Base-by-base conservation (phyloP, 495 filamentous ascomycete species). In the Elaphomyces granulatus region DNA sequence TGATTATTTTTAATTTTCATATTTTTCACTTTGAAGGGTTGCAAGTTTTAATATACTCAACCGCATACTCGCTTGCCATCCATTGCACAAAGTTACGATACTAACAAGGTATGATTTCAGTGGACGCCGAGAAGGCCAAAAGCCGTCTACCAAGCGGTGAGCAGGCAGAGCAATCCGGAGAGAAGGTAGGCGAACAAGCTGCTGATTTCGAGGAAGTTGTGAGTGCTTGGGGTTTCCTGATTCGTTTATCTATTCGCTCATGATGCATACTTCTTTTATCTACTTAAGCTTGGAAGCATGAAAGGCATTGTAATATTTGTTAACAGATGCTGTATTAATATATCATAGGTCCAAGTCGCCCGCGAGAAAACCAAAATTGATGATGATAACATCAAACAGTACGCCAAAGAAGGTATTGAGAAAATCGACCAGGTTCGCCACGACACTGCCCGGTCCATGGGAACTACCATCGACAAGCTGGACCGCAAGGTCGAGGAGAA, bases 401-500 rank as follows among this genome's bases (percentile, higher is more conserved):
- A 66, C 15, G 66, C 74, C 35, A 61, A 66, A 30, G 66, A 74
- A 32, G 67, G 81, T 17, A 54, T 78, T 52, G 75, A 78, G 51
- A 84, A 81, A 56, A 64, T 93, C 28, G 78, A 86, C 46, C 65
- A 74, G 45, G 62, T 74, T 38, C 58, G 64, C 30, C 45, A 58
- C 21, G 63, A 71, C 2, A 55, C 69, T 15, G 45, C 54, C 14
- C 40, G 38, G 10, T 55, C 60, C 41, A 18, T 58, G 40, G 51
- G 58, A 36, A 47, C 57, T 2, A 42, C 56, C 8, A 56, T 72
- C 14, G 68, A 75, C 20, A 59, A 63, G 37, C 51, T 70, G 19
- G 85, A 90, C 55, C 71, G 73, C 43, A 84, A 77, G 50, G 71
- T 93, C 17, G 82, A 86, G 64, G 66, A 78, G 47, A 76, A 77